phyloP scores from a whole-genome alignment of 129 eudicot species.

The Glebionis coronaria region DNA sequence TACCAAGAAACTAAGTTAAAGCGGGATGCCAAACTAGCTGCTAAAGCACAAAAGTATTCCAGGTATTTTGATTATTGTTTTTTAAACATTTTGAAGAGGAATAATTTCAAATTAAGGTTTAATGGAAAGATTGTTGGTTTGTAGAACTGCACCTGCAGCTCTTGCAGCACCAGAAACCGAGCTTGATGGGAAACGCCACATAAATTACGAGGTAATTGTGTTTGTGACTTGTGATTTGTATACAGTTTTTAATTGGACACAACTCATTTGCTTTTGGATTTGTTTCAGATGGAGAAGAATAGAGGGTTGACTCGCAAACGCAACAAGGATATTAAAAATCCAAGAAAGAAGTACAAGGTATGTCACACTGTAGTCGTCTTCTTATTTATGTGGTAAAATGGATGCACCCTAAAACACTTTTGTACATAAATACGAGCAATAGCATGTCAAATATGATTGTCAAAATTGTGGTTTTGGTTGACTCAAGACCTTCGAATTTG shows the following conservation, averaged over 20 bases:
- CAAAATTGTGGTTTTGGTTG: too few relatives aligned
- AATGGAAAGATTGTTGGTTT: constrained; percentile 4
- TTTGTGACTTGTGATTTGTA: constrained; percentile 3
- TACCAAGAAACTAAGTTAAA: constrained; percentile 52
- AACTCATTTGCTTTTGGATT: constrained; percentile 10
- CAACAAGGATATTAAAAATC: constrained; percentile 67
- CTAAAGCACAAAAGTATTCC: constrained; percentile 56
- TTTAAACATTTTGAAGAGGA: background rate
- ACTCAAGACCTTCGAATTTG: too few relatives aligned
- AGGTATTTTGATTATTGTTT: constrained; percentile 37
- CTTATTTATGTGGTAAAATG: background rate
- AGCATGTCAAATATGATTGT: too few relatives aligned
- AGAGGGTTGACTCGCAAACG: constrained; percentile 85
- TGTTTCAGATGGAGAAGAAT: constrained; percentile 77
- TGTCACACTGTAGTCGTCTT: background rate
- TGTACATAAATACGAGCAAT: background rate
- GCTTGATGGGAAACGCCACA: constrained; percentile 75
- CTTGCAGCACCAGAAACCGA: constrained; percentile 49
- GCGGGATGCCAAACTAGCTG: constrained; percentile 60
- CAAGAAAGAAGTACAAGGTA: constrained; percentile 89
- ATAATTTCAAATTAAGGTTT: background rate
- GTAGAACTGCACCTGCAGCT: constrained; percentile 48
- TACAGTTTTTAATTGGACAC: background rate
- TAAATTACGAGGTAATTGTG: constrained; percentile 52
- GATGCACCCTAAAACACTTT: background rate